Evolutionary conservation across 2,329 filamentous ascomycete genomes (phyloP), one percentile per base, ranked within the genome.

Genomic region (Tetracladium maxilliforme): DNA sequence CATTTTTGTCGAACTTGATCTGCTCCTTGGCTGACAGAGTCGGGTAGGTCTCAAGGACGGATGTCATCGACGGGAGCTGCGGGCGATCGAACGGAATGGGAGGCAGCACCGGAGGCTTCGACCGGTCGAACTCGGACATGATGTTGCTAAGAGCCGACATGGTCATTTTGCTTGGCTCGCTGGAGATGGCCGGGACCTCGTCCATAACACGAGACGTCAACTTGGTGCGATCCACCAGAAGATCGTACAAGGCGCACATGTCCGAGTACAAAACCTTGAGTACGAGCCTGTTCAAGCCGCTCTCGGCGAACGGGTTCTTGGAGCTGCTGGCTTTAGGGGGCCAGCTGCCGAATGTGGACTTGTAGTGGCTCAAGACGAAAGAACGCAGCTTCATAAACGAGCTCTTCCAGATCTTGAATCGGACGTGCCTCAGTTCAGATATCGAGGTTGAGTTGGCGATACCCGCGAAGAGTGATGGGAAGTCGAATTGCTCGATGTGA

Each of bases 31-130:
- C 46, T 12, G 80, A 65, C 16, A 82, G 58, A 2, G 62, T 61
- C 32, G 64, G 52, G 43, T 70, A 79, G 21, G 71, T 76, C 20
- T 69, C 62, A 28, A 75, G 61, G 11, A 83, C 61, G 2, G 69
- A 58, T 16, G 64, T 60, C 39, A 92, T 64, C 2, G 64, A 66
- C 1, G 87, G 87, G 14, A 92, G 51, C 35, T 74, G 66, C 4
- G 90, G 87, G 5, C 82, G 60, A 44, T 95, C 87, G 42, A 87
- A 95, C 0, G 90, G 87, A 28, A 95, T 72, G 0, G 87, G 83
- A 1, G 90, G 90, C 30, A 87, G 69, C 1, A 95, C 84, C 0
- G 90, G 90, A 2, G 87, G 83, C 10, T 76, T 81, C 7, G 80
- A 87, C 31, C 78, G 71, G 45, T 98, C 90, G 42, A 84, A 94